Base-by-base conservation (phyloP, 768 basidiomycete species). In the Phanerochaete carnosa region DNA sequence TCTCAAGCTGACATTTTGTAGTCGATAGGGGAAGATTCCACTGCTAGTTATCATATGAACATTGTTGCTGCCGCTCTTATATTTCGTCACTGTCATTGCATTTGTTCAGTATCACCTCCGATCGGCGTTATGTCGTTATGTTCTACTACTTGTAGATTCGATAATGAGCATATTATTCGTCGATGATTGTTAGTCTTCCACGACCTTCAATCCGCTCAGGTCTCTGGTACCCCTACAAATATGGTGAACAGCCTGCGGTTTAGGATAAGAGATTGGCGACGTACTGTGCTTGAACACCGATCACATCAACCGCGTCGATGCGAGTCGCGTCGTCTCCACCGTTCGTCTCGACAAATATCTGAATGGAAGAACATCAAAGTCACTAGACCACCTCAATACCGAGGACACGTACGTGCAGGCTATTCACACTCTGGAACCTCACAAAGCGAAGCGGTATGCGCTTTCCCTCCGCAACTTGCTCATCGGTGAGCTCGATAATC, bases 301-400 rank as follows among this genome's bases (percentile, higher is more conserved):
- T 75, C 13, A 90, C 69, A 66, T 92, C 89, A 49, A 92, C 73
- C 28, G 73, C 79, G 66, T 91, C 86, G 61, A 92, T 85, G 22
- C 86, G 77, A 3, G 89, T 89, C 66, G 81, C 77, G 5, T 90
- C 87, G 37, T 79, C 81, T 35, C 66, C 82, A 0, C 81, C 86
- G 59, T 89, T 85, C 63, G 90, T 90, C 6, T 83, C 78, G 43
- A 92, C 82, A 66, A 92, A 91, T 43, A 92, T 80, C 88, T 90
- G 60, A 33, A 11, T 9, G 29, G 37, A 4, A 16, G 23, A 62
- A 45, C 33, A 13, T 16, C 53, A 22, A 55, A 39, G 9, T 22
- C 28, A 45, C n/a, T 13, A 3, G 15, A 1, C 29, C 26, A 16
- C 58, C 15, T 23, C 8, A 30, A 39, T 32, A 29, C n/a, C n/a